Conservation (phyloP, 2,329 filamentous ascomycete genomes). For the Exserohilum turcica region DNA sequence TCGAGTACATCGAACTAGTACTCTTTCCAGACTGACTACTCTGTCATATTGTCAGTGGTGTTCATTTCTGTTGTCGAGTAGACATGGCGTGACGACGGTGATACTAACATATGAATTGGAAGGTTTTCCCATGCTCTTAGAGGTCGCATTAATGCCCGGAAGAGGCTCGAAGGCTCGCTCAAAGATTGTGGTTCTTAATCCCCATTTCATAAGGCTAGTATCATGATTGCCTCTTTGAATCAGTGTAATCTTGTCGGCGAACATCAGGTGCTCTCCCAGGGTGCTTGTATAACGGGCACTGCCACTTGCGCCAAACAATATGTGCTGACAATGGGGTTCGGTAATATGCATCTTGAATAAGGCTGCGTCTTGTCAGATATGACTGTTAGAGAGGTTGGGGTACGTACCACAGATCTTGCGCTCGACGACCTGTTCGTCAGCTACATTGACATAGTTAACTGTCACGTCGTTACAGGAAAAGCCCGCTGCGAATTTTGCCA, state of each 20-base stretch:
- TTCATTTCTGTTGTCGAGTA: neutral
- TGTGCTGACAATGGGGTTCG: neutral
- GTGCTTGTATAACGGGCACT: neutral
- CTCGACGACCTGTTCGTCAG: neutral
- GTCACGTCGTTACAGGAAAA: neutral
- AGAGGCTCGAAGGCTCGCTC: neutral
- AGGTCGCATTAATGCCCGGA: neutral
- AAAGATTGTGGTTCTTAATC: neutral
- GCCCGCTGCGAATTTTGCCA: conserved; percentile 5
- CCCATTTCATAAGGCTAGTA: neutral
- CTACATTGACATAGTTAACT: conserved; percentile 8
- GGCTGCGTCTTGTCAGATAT: neutral
- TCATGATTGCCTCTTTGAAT: neutral
- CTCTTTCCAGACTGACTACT: neutral
- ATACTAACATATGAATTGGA: neutral
- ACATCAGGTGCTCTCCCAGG: neutral
- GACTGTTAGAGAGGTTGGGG: too few relatives aligned
- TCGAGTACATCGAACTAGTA: neutral
- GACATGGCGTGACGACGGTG: neutral
- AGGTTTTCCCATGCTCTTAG: neutral
- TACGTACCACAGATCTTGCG: conserved; percentile 4
- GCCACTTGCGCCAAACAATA: neutral
- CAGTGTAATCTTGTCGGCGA: neutral
- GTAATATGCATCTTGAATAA: neutral
- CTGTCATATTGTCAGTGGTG: neutral